These are phyloP conservation scores for Leishmania martiniquensis DNA, from an alignment of 208 protist genomes.

Conservation along the genomic window DNA sequence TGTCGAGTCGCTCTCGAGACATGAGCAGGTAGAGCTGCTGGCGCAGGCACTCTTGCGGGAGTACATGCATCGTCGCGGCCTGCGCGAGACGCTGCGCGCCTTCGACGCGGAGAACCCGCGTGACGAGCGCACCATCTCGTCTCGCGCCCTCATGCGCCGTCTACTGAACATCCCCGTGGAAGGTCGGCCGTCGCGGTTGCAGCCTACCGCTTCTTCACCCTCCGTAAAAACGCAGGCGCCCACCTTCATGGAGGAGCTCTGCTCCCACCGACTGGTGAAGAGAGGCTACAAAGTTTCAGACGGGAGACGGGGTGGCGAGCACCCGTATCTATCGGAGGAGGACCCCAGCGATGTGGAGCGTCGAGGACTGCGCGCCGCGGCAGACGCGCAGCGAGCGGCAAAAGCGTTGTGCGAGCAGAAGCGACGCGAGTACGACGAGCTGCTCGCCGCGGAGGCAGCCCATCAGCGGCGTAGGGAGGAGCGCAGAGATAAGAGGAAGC, in stretches of 20 bases:
- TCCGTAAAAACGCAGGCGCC: conserved; percentile 37
- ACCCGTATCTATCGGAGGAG: conserved; percentile 13
- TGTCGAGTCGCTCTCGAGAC: conserved; percentile 38
- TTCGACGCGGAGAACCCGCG: conserved; percentile 83
- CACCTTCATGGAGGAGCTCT: conserved; percentile 85
- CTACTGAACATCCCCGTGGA: conserved; percentile 76
- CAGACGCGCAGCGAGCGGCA: conserved; percentile 19
- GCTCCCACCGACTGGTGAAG: conserved; percentile 75
- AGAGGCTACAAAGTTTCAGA: conserved; percentile 29
- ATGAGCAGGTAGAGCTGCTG: conserved; percentile 71
- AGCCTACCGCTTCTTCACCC: conserved; percentile 4
- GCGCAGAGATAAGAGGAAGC: conserved; percentile 14
- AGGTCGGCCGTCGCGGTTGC: conserved; percentile 52
- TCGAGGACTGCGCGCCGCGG: conserved; percentile 30
- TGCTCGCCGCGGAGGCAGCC: conserved; percentile 33
- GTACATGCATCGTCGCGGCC: conserved; percentile 84
- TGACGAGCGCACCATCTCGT: conserved; percentile 68
- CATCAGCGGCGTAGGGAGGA: conserved; percentile 21
- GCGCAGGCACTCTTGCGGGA: conserved; percentile 86
- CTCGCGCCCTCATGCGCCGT: conserved; percentile 72
- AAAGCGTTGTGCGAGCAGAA: conserved; percentile 29
- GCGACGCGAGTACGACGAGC: conserved; percentile 30
- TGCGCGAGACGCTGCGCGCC: conserved; percentile 56
- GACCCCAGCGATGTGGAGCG: conserved; percentile 73
- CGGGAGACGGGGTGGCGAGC: not conserved